Evolutionary conservation across 2,329 filamentous ascomycete genomes (phyloP).

Genomic region (Geosmithia morbida): DNA sequence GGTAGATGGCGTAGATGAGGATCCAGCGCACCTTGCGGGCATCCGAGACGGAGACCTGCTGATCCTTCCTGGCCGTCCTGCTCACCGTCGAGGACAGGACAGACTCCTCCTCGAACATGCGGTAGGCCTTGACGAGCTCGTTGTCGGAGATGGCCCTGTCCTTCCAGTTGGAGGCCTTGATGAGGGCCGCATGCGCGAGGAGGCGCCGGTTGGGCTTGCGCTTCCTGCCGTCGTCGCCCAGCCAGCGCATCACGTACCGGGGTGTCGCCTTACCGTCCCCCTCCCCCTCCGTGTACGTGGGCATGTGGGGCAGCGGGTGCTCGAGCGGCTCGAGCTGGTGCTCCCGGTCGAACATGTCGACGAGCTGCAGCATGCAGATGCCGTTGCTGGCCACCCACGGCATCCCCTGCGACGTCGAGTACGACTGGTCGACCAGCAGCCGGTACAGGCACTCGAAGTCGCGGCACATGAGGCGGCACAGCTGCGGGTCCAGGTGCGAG

Average conservation of each 20-base stretch:
- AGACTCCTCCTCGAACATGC: conserved; percentile 51
- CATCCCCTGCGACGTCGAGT: conserved; percentile 31
- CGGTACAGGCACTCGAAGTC: conserved; percentile 62
- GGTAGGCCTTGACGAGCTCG: conserved; percentile 52
- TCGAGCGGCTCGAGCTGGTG: conserved; percentile 44
- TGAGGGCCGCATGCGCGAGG: conserved; percentile 35
- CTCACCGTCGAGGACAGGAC: conserved; percentile 23
- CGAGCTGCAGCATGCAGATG: conserved; percentile 54
- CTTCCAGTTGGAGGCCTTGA: conserved; percentile 32
- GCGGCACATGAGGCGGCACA: conserved; percentile 46
- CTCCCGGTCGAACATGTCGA: conserved; percentile 50
- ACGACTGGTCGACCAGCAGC: conserved; percentile 51
- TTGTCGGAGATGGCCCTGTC: conserved; percentile 24
- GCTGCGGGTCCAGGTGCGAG: conserved; percentile 38
- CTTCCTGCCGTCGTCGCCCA: conserved; percentile 14
- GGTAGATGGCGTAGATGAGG: conserved; percentile 57
- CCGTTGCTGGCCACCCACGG: conserved; percentile 46
- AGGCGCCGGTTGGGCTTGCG: conserved; percentile 31
- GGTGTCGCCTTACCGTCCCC: conserved; percentile 8
- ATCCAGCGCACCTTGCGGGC: conserved; percentile 70
- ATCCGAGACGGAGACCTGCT: conserved; percentile 42
- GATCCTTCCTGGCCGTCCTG: conserved; percentile 40
- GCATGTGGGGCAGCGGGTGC: conserved; percentile 54
- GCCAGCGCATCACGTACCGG: conserved; percentile 24
- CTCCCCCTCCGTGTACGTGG: conserved; percentile 20